Percentiles rank a stretch among this genome's conserved stretches.
These are phyloP conservation scores for Ganoderma resinaceum DNA, from an alignment of 1,284 basidiomycete genomes.

Conservation along the genomic window DNA sequence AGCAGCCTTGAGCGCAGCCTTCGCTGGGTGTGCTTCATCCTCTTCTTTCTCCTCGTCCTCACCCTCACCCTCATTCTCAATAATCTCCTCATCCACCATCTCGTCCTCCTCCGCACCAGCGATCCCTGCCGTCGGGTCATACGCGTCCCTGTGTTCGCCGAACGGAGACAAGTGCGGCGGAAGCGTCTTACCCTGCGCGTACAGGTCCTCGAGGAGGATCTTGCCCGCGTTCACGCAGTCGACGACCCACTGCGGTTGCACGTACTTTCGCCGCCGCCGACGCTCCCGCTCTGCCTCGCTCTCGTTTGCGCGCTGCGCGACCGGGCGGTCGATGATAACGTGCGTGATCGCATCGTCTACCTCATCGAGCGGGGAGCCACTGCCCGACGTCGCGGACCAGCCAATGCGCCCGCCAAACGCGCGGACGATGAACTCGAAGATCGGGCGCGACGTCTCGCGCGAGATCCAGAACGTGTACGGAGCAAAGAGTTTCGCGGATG, in stretches of 20 bases:
- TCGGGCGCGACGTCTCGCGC: conserved; percentile 89
- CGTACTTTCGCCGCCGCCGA: conserved; percentile 79
- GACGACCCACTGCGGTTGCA: conserved; percentile 98
- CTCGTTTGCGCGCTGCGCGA: conserved; percentile 56
- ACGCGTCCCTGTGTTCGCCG: conserved; percentile 82
- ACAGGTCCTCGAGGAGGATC: conserved; percentile 87
- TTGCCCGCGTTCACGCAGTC: conserved; percentile 93
- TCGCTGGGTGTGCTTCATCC: conserved; percentile 49
- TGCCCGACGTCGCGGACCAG: conserved; percentile 87
- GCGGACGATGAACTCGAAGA: conserved; percentile 95
- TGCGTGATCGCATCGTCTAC: conserved; percentile 89
- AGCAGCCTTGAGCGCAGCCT: conserved; percentile 59
- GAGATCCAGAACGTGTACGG: conserved; percentile 96
- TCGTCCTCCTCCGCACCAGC: conserved; percentile 47
- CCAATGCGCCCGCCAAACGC: conserved; percentile 92
- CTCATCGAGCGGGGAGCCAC: conserved; percentile 82
- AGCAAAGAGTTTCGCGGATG: conserved; percentile 74
- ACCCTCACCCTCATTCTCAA: conserved; percentile 39
- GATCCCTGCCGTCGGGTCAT: conserved; percentile 61
- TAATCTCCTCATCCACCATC: conserved; percentile 41
- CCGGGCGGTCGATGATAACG: conserved; percentile 93
- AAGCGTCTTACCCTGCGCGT: conserved; percentile 86
- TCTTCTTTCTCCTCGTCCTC: conserved; percentile 42
- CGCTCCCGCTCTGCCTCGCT: conserved; percentile 68
- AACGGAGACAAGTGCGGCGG: conserved; percentile 98